These are phyloP conservation scores for Saccharomyces hybrid DNA, from an alignment of 1,139 yeast species.

Conservation along the genomic window DNA sequence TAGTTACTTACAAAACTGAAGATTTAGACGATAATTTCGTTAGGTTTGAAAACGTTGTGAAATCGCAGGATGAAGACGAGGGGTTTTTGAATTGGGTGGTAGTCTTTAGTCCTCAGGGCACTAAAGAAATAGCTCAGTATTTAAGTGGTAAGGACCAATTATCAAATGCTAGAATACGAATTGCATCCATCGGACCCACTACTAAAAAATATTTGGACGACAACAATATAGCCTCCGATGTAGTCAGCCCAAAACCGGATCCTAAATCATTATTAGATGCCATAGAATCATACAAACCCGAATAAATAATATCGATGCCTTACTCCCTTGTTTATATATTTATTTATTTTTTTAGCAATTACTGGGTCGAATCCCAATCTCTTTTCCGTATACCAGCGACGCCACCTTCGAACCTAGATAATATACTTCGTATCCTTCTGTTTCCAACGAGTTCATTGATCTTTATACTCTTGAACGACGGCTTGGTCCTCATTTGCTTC, in stretches of 20 bases:
- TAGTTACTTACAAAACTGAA: conserved; percentile 63
- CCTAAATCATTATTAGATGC: conserved; percentile 48
- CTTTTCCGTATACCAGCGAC: conserved; percentile 29
- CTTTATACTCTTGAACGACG: conserved; percentile 24
- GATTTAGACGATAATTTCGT: conserved; percentile 41
- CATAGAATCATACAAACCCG: conserved; percentile 15
- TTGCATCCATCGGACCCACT: conserved; percentile 92
- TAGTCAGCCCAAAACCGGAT: conserved; percentile 68
- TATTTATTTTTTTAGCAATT: not conserved
- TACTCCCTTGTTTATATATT: not conserved
- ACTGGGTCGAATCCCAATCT: conserved; percentile 11
- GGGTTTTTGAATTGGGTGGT: conserved; percentile 51
- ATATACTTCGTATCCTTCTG: conserved; percentile 20
- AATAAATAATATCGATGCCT: not conserved
- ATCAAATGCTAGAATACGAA: conserved; percentile 29
- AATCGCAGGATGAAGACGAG: conserved; percentile 2
- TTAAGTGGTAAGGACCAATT: conserved; percentile 17
- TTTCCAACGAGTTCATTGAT: conserved; percentile 27
- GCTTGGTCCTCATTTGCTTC: conserved; percentile 29
- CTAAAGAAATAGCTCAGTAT: conserved; percentile 49
- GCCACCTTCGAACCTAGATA: conserved; percentile 31
- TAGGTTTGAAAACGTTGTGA: conserved; percentile 32
- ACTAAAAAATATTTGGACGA: conserved; percentile 57
- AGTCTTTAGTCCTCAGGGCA: conserved; percentile 89
- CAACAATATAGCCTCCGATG: conserved; percentile 48